phyloP scores from a whole-genome alignment of 768 basidiomycete species.

The Mycena sanguinolenta region DNA sequence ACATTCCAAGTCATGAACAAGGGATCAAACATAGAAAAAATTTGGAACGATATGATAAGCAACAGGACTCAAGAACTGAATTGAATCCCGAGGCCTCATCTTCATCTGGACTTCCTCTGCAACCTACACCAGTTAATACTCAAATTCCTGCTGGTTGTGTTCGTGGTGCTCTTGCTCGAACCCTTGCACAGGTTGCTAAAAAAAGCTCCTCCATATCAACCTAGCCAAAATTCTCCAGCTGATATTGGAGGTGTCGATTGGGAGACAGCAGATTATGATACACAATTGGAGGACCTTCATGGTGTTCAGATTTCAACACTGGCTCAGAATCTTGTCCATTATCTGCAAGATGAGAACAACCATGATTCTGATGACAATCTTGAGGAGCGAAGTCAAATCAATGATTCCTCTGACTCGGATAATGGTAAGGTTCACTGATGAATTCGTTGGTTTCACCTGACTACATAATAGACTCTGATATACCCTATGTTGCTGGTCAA shows the following conservation, averaged over 20 bases:
- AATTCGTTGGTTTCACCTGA: not conserved
- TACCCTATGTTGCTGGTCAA: not conserved
- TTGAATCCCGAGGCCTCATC: no score
- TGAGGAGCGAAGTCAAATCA: conserved; percentile 14
- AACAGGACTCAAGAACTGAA: not conserved
- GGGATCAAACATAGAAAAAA: not conserved
- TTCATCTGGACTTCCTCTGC: no score
- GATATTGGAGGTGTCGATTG: not conserved
- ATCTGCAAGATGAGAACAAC: not conserved
- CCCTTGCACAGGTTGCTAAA: not conserved
- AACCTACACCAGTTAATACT: no score
- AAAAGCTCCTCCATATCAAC: not conserved
- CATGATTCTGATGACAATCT: conserved; percentile 10
- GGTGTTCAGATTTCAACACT: not conserved
- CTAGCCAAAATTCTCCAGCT: not conserved
- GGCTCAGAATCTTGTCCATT: not conserved
- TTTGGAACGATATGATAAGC: not conserved
- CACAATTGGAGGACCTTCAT: not conserved
- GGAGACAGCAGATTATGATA: not conserved
- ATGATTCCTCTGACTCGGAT: not conserved
- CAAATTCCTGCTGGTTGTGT: not conserved
- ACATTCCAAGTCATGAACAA: not conserved
- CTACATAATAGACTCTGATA: not conserved
- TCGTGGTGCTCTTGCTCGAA: not conserved
- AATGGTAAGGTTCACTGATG: not conserved